phyloP scores from a whole-genome alignment of 805 yeast species.

The Candida khao-thaluensis region DNA sequence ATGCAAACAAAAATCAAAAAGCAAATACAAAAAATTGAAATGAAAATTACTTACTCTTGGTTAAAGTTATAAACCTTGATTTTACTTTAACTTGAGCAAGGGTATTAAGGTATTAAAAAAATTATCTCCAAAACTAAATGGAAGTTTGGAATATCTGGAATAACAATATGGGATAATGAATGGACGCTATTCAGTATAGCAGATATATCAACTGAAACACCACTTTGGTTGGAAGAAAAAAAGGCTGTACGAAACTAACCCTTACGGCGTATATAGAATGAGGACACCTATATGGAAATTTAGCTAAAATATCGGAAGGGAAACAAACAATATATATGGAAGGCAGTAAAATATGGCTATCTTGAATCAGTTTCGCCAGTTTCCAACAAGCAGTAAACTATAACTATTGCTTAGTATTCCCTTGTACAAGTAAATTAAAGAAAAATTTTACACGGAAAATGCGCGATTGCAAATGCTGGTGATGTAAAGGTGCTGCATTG shows the following conservation, averaged over 20 bases:
- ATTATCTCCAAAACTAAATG: no score
- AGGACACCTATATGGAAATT: not conserved
- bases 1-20: slow-evolving; percentile 1
- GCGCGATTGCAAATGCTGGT: slow-evolving; percentile 8
- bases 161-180: not conserved
- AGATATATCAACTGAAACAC: not conserved
- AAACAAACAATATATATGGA: not conserved
- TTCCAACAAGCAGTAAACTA: no score
- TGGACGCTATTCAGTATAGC: slow-evolving; percentile 4
- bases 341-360: no score
- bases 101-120: not conserved
- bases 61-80: not conserved
- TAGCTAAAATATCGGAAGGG: not conserved
- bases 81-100: not conserved
- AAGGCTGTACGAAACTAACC: slow-evolving; percentile 1
- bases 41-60: not conserved
- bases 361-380: no score
- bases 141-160: not conserved
- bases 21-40: slow-evolving; percentile 2
- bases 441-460: slow-evolving; percentile 4
- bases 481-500: slow-evolving; percentile 8
- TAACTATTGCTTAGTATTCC: slow-evolving; percentile 1
- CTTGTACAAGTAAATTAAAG: slow-evolving; percentile 5
- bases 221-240: not conserved
- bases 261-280: not conserved